phyloP scores from a whole-genome alignment of 106 monocot species.

The Allium fistulosum region DNA sequence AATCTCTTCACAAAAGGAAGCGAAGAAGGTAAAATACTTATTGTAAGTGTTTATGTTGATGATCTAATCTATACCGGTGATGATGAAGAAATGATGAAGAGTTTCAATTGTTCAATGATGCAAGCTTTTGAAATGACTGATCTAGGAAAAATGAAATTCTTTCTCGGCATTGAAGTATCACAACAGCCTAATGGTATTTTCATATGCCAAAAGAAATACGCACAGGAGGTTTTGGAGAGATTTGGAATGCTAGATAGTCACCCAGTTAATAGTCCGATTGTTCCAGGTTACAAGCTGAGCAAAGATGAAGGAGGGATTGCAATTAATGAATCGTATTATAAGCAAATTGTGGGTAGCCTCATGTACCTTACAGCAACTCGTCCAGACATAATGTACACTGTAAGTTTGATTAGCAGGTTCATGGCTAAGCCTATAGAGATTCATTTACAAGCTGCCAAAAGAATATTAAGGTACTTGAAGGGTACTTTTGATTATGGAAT shows the following conservation, averaged over 20 bases:
- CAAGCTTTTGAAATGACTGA: neutral
- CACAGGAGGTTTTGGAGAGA: slow-evolving; percentile 7
- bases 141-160: neutral
- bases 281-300: neutral
- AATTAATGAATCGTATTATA: neutral
- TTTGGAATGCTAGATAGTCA: neutral
- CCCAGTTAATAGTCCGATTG: neutral
- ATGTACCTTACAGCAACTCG: slow-evolving; percentile 4
- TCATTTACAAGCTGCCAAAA: slow-evolving; percentile 1
- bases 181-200: slow-evolving; percentile 7
- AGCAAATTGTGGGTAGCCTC: slow-evolving; percentile 5
- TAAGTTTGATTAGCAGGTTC: slow-evolving; percentile 1
- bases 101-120: no score
- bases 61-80: no score
- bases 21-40: no score
- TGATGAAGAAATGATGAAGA: no score
- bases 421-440: neutral
- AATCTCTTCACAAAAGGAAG: no score
- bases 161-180: slow-evolving; percentile 10
- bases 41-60: no score
- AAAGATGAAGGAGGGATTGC: neutral
- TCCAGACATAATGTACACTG: slow-evolving; percentile 5
- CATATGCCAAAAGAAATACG: slow-evolving; percentile 7
- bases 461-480: slow-evolving; percentile 8
- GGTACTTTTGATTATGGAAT: neutral